Evolutionary conservation across 2,329 filamentous ascomycete genomes (phyloP), one percentile per base, ranked within the genome.

Genomic region (Penicillium sp.): DNA sequence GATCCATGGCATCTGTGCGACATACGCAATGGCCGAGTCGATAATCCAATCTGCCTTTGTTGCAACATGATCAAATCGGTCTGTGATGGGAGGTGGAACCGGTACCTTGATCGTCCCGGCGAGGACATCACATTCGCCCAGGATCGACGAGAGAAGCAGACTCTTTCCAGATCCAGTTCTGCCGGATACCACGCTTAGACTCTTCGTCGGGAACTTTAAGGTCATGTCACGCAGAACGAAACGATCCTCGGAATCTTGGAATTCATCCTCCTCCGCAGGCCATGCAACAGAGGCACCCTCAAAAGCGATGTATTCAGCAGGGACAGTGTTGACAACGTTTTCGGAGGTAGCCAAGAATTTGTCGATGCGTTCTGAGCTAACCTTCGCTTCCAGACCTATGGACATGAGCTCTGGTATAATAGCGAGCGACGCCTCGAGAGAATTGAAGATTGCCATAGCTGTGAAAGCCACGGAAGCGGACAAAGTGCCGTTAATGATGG

Each of bases 1-100:
- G 43, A 93, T 87, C 87, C 87, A 93, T 0, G 87, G 87, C 7
- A 85, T 88, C 62, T 90, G 86, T 1, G 84, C 80, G 31, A 90
- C 84, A 58, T 83, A 91, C 0, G 87, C 87, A 42, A 89, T 77
- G 2, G 84, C 78, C 1, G 56, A 59, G 24, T 60, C 58, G 21
- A 61, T 61, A 26, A 48, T 57, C 31, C 74, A 62, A 37, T 48
- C 62, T 80, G 87, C 28, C 81, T 72, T 67, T 78, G 81, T 56
- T 75, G 77, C 68, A 79, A 87, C 49, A 79, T 77, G n/a, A 78
- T 55, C 1, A 80, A 82, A 17, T 79, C 81, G 43, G 82, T 62
- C 3, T 82, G 28, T 15, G 75, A 57, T 51, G 7, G 37, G 51
- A 21, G 52, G 59, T 32, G 76, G 72, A 32, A 73, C 70, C 31